phyloP scores from a whole-genome alignment of 2,329 filamentous ascomycete species.

The Penicillium sp. region DNA sequence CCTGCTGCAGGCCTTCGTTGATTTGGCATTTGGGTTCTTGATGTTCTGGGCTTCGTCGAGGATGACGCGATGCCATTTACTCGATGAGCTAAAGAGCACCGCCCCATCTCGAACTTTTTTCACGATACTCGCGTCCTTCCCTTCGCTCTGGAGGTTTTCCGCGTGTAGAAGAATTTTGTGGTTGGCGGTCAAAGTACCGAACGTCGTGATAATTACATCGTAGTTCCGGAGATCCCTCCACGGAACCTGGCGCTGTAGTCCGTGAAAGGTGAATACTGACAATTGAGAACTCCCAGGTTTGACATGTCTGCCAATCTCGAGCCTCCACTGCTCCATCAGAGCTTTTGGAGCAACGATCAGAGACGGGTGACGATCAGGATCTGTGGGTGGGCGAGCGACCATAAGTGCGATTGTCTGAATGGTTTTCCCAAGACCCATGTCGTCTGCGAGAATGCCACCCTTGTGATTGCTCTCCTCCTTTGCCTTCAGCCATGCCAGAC shows the following conservation, averaged over 20 bases:
- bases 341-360: slow-evolving; percentile 79
- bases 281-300: slow-evolving; percentile 57
- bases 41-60: slow-evolving; percentile 79
- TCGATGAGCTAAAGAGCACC: slow-evolving; percentile 58
- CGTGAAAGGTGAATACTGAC: slow-evolving; percentile 69
- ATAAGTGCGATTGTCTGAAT: slow-evolving; percentile 80
- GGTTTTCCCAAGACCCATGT: slow-evolving; percentile 84
- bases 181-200: slow-evolving; percentile 68
- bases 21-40: slow-evolving; percentile 69
- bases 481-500: slow-evolving; percentile 71
- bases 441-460: slow-evolving; percentile 74
- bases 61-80: slow-evolving; percentile 67
- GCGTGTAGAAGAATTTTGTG: slow-evolving; percentile 60
- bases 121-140: slow-evolving; percentile 32
- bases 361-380: slow-evolving; percentile 67
- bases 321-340: slow-evolving; percentile 79
- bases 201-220: slow-evolving; percentile 78
- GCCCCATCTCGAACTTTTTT: slow-evolving; percentile 5
- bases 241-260: slow-evolving; percentile 54
- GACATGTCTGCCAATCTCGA: slow-evolving; percentile 72
- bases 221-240: slow-evolving; percentile 63
- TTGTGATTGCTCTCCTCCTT: slow-evolving; percentile 71
- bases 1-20: slow-evolving; percentile 59
- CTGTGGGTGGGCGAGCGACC: slow-evolving; percentile 62
- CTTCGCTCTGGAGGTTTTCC: slow-evolving; percentile 50